These are phyloP conservation scores for Eleusine indica DNA, from an alignment of 176 grass and related monocot species.

Conservation along the genomic window DNA sequence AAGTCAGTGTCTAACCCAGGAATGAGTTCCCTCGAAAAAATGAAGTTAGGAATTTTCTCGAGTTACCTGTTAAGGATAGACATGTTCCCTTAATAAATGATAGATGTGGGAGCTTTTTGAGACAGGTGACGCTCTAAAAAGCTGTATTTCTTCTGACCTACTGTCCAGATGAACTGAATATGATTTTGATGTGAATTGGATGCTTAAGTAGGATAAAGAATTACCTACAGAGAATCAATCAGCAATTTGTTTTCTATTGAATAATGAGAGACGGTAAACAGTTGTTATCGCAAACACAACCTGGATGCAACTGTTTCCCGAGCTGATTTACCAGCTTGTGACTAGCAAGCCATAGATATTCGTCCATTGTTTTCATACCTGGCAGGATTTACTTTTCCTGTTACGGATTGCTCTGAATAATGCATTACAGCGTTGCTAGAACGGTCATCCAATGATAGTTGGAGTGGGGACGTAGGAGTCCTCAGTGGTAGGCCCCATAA, in stretches of 20 bases:
- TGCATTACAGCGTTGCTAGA: conserved; percentile 9
- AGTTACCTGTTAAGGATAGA: conserved; percentile 4
- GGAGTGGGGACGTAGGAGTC: not conserved
- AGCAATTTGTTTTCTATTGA: too few relatives aligned
- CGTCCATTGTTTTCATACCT: conserved; percentile 7
- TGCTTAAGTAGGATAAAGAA: not conserved
- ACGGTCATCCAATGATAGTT: conserved; percentile 9
- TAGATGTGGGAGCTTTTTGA: conserved; percentile 14
- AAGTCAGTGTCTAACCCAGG: not conserved
- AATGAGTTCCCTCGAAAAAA: not conserved
- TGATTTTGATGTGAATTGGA: conserved; percentile 1
- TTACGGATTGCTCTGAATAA: conserved; percentile 21
- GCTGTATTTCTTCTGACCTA: not conserved
- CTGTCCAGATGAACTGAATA: not conserved
- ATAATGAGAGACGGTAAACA: too few relatives aligned
- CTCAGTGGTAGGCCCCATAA: conserved; percentile 37
- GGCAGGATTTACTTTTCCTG: conserved; percentile 19
- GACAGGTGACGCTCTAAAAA: not conserved
- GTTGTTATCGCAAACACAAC: not conserved
- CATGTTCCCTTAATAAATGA: not conserved
- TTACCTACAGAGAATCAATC: too few relatives aligned
- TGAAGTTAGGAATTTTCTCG: not conserved
- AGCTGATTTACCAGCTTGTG: not conserved
- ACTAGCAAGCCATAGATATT: conserved; percentile 13
- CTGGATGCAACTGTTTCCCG: not conserved